phyloP scores from a whole-genome alignment of 306 rosid species.

The Cucurbita maxima region DNA sequence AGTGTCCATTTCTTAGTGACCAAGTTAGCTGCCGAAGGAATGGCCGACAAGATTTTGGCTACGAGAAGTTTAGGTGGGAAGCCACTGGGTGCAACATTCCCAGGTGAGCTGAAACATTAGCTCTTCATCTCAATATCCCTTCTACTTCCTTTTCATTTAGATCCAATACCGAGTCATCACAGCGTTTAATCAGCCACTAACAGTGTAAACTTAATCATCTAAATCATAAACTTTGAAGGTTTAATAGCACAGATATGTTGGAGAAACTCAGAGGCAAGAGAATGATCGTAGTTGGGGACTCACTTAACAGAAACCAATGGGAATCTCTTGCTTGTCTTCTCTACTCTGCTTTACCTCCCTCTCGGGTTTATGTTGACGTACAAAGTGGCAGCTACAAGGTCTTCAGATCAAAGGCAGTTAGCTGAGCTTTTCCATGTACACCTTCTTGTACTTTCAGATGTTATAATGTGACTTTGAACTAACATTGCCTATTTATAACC shows the following conservation, averaged over 20 bases:
- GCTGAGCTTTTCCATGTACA: not conserved
- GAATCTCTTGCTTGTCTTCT: slow-evolving; percentile 42
- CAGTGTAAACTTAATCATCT: not conserved
- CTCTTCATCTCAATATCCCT: not conserved
- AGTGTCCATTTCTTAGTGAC: slow-evolving; percentile 35
- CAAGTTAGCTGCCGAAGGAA: slow-evolving; percentile 34
- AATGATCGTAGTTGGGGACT: slow-evolving; percentile 29
- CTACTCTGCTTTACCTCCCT: slow-evolving; percentile 17
- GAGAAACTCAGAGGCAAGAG: slow-evolving; percentile 35
- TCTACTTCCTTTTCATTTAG: not conserved
- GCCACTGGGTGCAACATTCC: slow-evolving; percentile 25
- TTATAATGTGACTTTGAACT: not conserved
- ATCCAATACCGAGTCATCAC: not conserved
- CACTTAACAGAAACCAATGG: slow-evolving; percentile 39
- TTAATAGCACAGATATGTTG: slow-evolving; percentile 19
- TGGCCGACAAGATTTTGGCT: slow-evolving; percentile 28
- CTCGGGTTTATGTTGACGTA: slow-evolving; percentile 8
- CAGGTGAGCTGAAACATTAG: slow-evolving; percentile 9
- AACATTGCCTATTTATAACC: not conserved
- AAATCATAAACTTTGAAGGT: slow-evolving; percentile 7
- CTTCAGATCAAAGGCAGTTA: slow-evolving; percentile 18
- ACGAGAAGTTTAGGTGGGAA: slow-evolving; percentile 37
- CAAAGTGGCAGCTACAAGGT: slow-evolving; percentile 18
- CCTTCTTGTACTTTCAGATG: not conserved
- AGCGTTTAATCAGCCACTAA: not conserved